Evolutionary conservation across 2,329 filamentous ascomycete species (phyloP).

Genomic region (Colletotrichum kahawae): DNA sequence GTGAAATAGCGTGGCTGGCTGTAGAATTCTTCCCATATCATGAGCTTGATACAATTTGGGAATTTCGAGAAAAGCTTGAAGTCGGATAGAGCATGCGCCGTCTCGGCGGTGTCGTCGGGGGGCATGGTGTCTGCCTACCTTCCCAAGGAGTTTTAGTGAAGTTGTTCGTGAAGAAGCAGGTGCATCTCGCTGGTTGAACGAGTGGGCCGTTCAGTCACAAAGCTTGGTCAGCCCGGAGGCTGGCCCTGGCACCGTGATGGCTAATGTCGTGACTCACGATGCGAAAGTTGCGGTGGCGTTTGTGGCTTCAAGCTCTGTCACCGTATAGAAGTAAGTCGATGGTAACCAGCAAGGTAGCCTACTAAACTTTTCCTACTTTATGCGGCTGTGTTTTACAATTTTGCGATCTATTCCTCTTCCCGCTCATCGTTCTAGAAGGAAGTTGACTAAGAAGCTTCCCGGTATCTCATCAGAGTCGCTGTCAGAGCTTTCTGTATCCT

Average conservation of each 20-base stretch:
- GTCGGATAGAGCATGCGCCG: not conserved
- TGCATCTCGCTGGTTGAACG: too few species aligned
- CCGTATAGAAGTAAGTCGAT: not conserved
- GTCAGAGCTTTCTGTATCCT: not conserved
- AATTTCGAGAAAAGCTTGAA: not conserved
- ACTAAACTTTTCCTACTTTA: not conserved
- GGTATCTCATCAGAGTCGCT: not conserved
- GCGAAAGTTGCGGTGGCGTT: not conserved
- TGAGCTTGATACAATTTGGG: not conserved
- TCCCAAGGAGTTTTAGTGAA: not conserved
- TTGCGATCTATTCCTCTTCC: not conserved
- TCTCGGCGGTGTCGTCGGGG: rapidly evolving
- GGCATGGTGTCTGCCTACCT: not conserved
- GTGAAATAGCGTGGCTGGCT: not conserved
- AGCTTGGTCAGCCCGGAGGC: too few species aligned
- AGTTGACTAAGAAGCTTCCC: not conserved
- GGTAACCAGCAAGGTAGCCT: not conserved
- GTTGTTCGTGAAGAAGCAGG: not conserved
- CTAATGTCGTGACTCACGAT: not conserved
- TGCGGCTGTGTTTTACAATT: not conserved
- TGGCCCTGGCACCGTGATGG: not conserved
- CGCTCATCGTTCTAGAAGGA: not conserved
- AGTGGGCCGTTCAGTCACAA: too few species aligned
- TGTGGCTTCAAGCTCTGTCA: too few species aligned
- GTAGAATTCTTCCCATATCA: not conserved